Evolutionary conservation across 805 yeast genomes (phyloP), one percentile per base, ranked within the genome.

Genomic region (Candida nemodendra): DNA sequence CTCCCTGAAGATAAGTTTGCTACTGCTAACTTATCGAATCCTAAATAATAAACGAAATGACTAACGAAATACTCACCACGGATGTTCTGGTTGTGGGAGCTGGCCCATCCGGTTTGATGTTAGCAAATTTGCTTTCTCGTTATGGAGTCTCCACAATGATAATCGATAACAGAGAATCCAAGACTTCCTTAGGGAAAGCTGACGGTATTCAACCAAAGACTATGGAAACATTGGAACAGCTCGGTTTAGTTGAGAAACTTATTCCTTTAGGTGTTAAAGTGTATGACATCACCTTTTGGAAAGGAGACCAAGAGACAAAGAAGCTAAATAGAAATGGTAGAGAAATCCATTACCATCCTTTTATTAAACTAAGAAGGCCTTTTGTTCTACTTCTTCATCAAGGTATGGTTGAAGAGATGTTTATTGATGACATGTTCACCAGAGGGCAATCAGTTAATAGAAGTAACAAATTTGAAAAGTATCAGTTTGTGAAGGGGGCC

Each of bases 91-190:
- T 62, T 28, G 51, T 62, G 21, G 67, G 67, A 15, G 67, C 66
- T 14, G 67, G 67, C n/a, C 67, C 67, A 12, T 59, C 67, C 9
- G 66, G 67, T 3, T 50, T 56, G 21, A 61, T 62, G 65, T 42
- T 56, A 8, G 66, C 65, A 50, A 28, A 36, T 19, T 14, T 40
- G 3, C 39, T 59, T 12, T 48, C 61, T 4, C 40, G 66, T 12
- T 32, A 53, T 30, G 66, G 65, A 5, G 38, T 56, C 5, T 41
- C 51, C 9, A 42, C 46, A 30, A 49, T 52, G 17, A 55, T 62
- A 27, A 51, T 62, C 32, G 68, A 62, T 47, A 57, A 62, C 16
- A 45, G 68, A 25, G 18, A 54, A 6, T 50, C 38, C 24, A 50
- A 53, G 30, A 43, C 54, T n/a, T 60, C 53, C 27, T 41, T 51